Evolutionary conservation across 2,329 filamentous ascomycete genomes (phyloP), one percentile per base, ranked within the genome.

Genomic region (Aspergillus aculeatinus): DNA sequence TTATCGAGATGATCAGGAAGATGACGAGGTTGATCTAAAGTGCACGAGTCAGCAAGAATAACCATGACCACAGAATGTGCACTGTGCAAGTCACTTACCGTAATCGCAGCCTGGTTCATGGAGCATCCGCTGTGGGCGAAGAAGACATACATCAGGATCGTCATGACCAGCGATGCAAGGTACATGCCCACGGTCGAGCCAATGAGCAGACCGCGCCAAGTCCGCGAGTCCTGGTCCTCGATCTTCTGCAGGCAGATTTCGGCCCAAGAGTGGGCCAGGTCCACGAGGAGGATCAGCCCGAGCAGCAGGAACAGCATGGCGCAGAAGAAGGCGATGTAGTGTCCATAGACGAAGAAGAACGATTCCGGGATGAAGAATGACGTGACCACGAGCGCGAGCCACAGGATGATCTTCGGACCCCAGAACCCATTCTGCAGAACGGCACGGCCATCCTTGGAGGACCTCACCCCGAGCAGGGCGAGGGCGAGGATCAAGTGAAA

Each of bases 71-170:
- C 29, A 55, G 55, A 23, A 29, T 16, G n/a, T 12, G 5, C 5
- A n/a, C n/a, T 53, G 65, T 55, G 12, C 3, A 27, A 23, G 48
- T 23, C 52, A 74, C 80, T 70, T 76, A 85, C 82, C 21, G 93
- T 96, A 68, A 99, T 97, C 60, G 92, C 93, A 9, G 92, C 88
- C 78, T 98, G 93, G 77, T 99, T 99, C 93, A 98, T 97, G 58
- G 90, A 85, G 77, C 95, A 99, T 61, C 87, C 87, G 42, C 83
- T 82, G 39, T 80, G 79, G 4, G 94, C 94, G 71, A 99, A 99
- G 84, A 96, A 99, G 74, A 96, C 85, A 81, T 98, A 99, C 87
- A 97, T 96, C 71, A 99, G 79, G 63, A 97, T 88, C 1, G 94
- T 98, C 92, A 99, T 96, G 67, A 88, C 91, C 55, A 98, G 81